Percentiles rank a stretch among this genome's conserved stretches.
Conservation (phyloP, 345 rosid species). For the Bretschneidera sinensis region DNA sequence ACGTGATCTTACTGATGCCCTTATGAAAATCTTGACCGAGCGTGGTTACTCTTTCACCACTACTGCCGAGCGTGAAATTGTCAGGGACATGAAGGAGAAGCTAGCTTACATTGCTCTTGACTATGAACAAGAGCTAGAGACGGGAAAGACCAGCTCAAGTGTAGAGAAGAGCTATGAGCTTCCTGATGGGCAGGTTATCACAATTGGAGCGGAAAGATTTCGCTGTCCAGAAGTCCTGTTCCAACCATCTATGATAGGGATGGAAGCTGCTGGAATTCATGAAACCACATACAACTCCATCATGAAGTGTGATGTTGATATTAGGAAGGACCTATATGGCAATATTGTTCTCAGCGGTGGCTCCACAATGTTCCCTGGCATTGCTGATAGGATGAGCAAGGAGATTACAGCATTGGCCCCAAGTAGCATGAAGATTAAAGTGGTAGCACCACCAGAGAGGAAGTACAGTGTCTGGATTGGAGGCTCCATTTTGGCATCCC, state of each 20-base stretch:
- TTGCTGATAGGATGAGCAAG: slow-evolving; percentile 76
- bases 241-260: slow-evolving; percentile 75
- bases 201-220: slow-evolving; percentile 67
- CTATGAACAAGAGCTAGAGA: slow-evolving; percentile 67
- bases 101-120: slow-evolving; percentile 66
- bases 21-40: slow-evolving; percentile 65
- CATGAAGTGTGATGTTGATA: slow-evolving; percentile 65
- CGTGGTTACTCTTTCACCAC: slow-evolving; percentile 76
- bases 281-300: slow-evolving; percentile 57
- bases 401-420: slow-evolving; percentile 64
- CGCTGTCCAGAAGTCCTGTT: slow-evolving; percentile 76
- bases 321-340: slow-evolving; percentile 54
- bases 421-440: slow-evolving; percentile 4
- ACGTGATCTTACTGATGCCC: slow-evolving; percentile 72
- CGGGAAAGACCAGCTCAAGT: slow-evolving; percentile 45
- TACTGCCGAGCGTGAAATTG: slow-evolving; percentile 31
- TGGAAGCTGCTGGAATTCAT: slow-evolving; percentile 57
- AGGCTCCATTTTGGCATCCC: slow-evolving; percentile 23
- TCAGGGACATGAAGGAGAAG: slow-evolving; percentile 70
- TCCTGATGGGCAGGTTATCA: slow-evolving; percentile 66
- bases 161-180: slow-evolving; percentile 70
- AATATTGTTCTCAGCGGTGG: slow-evolving; percentile 55
- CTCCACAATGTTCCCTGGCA: slow-evolving; percentile 69
- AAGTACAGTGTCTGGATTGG: slow-evolving; percentile 17
- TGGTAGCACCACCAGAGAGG: slow-evolving; percentile 10